A percentile compares a stretch with the other conserved stretches of the same genome.
These are phyloP conservation scores for Parietaria judaica DNA, from an alignment of 306 rosid species.

Conservation along the genomic window DNA sequence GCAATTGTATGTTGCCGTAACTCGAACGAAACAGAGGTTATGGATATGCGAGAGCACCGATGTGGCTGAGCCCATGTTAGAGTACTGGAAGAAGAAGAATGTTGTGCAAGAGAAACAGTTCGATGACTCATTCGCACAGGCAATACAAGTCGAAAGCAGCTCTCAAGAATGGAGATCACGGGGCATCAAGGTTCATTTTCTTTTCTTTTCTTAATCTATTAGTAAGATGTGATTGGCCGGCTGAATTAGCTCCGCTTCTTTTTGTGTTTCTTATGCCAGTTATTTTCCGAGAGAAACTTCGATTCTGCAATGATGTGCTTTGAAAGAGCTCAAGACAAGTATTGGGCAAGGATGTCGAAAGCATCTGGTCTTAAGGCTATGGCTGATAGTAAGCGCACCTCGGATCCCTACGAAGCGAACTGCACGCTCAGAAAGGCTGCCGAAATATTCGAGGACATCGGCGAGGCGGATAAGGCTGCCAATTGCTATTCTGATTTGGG, in stretches of 20 bases:
- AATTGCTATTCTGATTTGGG: conserved; percentile 61
- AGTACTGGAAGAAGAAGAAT: conserved; percentile 55
- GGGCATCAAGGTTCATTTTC: conserved; percentile 52
- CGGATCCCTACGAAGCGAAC: conserved; percentile 40
- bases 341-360: conserved; percentile 66
- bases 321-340: conserved; percentile 58
- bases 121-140: conserved; percentile 64
- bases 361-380: conserved; percentile 60
- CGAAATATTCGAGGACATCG: conserved; percentile 51
- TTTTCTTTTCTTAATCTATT: not conserved
- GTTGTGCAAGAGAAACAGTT: conserved; percentile 54
- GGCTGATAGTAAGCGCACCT: conserved; percentile 36
- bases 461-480: conserved; percentile 53
- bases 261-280: conserved; percentile 21
- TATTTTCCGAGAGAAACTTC: conserved; percentile 48
- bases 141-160: conserved; percentile 68
- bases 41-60: conserved; percentile 59
- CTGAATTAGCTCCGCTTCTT: too few relatives aligned
- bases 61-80: conserved; percentile 45
- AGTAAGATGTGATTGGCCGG: not conserved
- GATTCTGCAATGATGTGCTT: conserved; percentile 73
- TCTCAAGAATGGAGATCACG: conserved; percentile 69
- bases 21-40: conserved; percentile 65
- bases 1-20: conserved; percentile 64
- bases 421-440: conserved; percentile 68